These are phyloP conservation scores for Myxozyma melibiosi DNA, from an alignment of 805 yeast genomes.

Conservation along the genomic window DNA sequence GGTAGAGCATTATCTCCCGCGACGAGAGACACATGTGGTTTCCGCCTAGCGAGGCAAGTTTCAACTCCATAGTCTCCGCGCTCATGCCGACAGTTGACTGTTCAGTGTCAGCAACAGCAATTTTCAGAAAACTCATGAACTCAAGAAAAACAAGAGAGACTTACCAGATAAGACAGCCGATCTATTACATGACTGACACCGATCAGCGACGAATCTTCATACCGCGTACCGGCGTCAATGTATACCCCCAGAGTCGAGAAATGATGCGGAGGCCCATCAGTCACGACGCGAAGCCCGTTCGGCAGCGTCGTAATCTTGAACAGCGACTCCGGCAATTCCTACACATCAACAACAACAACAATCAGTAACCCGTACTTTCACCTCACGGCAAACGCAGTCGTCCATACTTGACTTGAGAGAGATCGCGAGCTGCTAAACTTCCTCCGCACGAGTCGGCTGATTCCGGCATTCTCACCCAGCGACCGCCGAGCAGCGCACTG, in stretches of 20 bases:
- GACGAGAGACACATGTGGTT: conserved; percentile 92
- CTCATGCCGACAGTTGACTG: conserved; percentile 43
- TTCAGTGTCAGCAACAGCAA: not conserved
- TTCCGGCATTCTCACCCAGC: no score
- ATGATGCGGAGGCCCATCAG: conserved; percentile 85
- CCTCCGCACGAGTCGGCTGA: no score
- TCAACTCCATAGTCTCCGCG: conserved; percentile 72
- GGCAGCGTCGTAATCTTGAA: conserved; percentile 49
- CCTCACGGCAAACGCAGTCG: no score
- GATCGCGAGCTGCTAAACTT: conserved; percentile 2
- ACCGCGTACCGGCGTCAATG: conserved; percentile 88
- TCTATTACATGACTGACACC: conserved; percentile 87
- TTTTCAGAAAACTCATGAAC: not conserved
- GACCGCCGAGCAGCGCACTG: no score
- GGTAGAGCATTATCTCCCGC: conserved; percentile 89
- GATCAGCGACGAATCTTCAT: conserved; percentile 59
- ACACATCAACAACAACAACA: no score
- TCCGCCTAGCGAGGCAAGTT: conserved; percentile 82
- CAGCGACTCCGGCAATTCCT: conserved; percentile 10
- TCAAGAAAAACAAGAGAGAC: not conserved
- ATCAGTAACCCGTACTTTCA: no score
- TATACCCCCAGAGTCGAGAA: conserved; percentile 89
- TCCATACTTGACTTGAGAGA: not conserved
- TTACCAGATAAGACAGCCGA: conserved; percentile 64
- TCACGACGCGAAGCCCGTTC: conserved; percentile 81